Conservation (phyloP, 2,329 filamentous ascomycete genomes). For the Ceratocystis cubensis region DNA sequence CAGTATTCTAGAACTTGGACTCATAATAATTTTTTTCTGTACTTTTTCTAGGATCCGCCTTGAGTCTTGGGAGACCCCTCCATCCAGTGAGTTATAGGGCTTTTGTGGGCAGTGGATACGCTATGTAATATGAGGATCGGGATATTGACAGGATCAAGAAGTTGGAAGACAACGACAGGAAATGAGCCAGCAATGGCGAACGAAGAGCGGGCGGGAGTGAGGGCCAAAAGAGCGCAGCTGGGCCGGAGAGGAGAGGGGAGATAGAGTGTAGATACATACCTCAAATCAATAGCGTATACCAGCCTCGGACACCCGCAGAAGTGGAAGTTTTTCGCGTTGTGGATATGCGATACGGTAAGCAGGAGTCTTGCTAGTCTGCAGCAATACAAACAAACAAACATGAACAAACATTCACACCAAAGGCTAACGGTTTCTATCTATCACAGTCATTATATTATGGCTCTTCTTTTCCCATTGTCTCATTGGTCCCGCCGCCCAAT, state of each 20-base stretch:
- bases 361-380: too few species aligned
- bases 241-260: background rate
- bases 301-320: too few species aligned
- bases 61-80: background rate
- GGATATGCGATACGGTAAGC: too few species aligned
- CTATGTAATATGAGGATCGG: slow-evolving; percentile 2
- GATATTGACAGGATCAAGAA: slow-evolving; percentile 8
- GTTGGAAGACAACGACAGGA: background rate
- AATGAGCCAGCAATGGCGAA: background rate
- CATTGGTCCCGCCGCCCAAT: too few species aligned
- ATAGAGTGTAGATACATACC: background rate
- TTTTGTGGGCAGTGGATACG: slow-evolving; percentile 12
- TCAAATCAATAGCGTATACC: too few species aligned
- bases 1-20: background rate
- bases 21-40: slow-evolving; percentile 11
- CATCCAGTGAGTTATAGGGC: background rate
- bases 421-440: too few species aligned
- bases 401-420: too few species aligned
- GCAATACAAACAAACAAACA: too few species aligned
- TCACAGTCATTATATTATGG: too few species aligned
- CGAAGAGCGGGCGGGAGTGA: background rate
- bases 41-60: slow-evolving; percentile 6
- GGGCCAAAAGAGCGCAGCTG: background rate
- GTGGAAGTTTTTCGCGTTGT: too few species aligned
- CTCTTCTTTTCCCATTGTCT: too few species aligned